Conservation (phyloP, 108 stramenopile species). For the Skeletonema costatum region DNA sequence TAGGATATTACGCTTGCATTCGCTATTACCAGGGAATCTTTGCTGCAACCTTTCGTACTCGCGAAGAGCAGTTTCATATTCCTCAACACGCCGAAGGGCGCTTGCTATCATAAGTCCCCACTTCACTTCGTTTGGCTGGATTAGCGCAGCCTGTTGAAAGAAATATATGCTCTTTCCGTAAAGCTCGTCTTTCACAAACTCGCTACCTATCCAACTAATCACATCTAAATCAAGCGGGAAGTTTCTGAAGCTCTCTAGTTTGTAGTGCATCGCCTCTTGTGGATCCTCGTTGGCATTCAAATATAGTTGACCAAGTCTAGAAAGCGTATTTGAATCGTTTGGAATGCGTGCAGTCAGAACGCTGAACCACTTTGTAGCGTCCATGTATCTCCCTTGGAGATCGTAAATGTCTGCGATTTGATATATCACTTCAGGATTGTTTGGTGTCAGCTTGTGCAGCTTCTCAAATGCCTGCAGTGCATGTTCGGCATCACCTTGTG, state of each 20-base stretch:
- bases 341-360: slow-evolving; percentile 78
- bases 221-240: slow-evolving; percentile 88
- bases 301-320: slow-evolving; percentile 80
- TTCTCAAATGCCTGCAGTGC: slow-evolving; percentile 89
- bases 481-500: slow-evolving; percentile 55
- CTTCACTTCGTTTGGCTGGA: slow-evolving; percentile 89
- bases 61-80: slow-evolving; percentile 59
- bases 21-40: not conserved
- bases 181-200: slow-evolving; percentile 89
- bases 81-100: slow-evolving; percentile 78
- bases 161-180: slow-evolving; percentile 87
- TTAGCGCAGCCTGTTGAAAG: slow-evolving; percentile 82
- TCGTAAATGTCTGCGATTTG: slow-evolving; percentile 88
- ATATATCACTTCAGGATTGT: slow-evolving; percentile 82
- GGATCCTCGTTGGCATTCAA: slow-evolving; percentile 59
- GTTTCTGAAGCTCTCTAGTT: slow-evolving; percentile 77
- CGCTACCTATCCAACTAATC: slow-evolving; percentile 85
- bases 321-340: slow-evolving; percentile 68
- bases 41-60: slow-evolving; percentile 61
- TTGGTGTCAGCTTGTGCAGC: slow-evolving; percentile 82
- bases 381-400: slow-evolving; percentile 30
- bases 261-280: slow-evolving; percentile 66
- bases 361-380: slow-evolving; percentile 80
- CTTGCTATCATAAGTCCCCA: slow-evolving; percentile 87
- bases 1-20: slow-evolving; percentile 60